These are phyloP conservation scores for Cyclotella sp. DNA, from an alignment of 108 stramenopile species.

Conservation along the genomic window DNA sequence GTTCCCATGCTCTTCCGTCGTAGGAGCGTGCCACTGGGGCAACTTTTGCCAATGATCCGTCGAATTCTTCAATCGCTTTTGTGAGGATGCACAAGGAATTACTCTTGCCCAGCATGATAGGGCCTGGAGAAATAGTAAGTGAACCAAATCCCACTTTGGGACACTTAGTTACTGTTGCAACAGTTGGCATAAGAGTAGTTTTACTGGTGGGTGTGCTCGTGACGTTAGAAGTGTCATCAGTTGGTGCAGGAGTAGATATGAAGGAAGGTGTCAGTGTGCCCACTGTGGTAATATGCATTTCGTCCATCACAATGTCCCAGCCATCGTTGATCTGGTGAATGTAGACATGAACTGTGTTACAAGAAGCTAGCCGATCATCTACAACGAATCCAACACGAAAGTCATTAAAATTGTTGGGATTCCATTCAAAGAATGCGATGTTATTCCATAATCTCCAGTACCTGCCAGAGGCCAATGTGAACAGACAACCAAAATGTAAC, in stretches of 20 bases:
- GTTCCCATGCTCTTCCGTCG: constrained; percentile 57
- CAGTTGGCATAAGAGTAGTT: constrained; percentile 48
- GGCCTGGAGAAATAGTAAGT: constrained; percentile 25
- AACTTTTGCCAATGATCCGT: constrained; percentile 34
- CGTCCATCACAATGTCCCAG: constrained; percentile 46
- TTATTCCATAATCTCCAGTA: constrained; percentile 45
- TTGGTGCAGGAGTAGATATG: constrained; percentile 24
- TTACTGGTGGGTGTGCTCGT: constrained; percentile 14
- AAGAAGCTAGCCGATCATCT: constrained; percentile 38
- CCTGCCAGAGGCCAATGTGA: not conserved
- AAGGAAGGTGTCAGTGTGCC: constrained; percentile 6
- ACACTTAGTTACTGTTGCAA: constrained; percentile 33
- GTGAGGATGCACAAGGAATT: constrained; percentile 43
- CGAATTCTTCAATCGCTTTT: constrained; percentile 28
- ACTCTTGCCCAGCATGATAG: constrained; percentile 32
- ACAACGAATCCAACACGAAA: constrained; percentile 35
- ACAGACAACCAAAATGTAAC: too few relatives aligned
- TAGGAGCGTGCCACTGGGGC: constrained; percentile 56
- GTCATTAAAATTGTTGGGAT: constrained; percentile 42
- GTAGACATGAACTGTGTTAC: constrained; percentile 29
- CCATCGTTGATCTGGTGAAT: constrained; percentile 40
- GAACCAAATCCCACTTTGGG: constrained; percentile 15
- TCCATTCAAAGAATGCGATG: constrained; percentile 29
- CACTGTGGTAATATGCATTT: constrained; percentile 33
- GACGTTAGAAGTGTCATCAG: constrained; percentile 5